Evolutionary conservation across 192 early-diverging fungal genomes (phyloP), one percentile per base, ranked within the genome.

Genomic region (Entophlyctis luteolus): DNA sequence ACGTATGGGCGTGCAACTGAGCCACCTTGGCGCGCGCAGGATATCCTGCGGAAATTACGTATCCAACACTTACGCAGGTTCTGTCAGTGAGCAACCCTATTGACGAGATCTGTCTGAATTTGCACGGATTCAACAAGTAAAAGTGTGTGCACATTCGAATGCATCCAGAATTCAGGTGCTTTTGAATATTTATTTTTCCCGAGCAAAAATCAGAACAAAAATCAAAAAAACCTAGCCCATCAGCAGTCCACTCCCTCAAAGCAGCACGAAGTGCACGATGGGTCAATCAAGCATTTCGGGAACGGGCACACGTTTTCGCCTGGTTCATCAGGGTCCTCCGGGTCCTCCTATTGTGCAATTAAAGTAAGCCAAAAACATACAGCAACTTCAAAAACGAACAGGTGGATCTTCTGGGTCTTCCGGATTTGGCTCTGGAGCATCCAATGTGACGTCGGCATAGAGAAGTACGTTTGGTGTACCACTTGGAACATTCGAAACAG

Each of bases 291-390:
- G 33, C 75, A 80, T 63, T 77, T 68, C 23, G 75, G 75, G 72
- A 81, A 74, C 27, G 79, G 79, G 67, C 79, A 81, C 25, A 72
- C 79, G 39, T 66, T 66, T 25, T 66, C 63, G 23, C 79, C 79
- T 32, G 75, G 74, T 28, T 68, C 75, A 23, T 77, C 76, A 18
- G 63, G 63, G 63, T 66, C 63, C 52, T 62, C 59, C 42, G 58
- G 59, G 23, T 74, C 72, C 60, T 63, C 60, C 60, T 63, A 28
- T 6, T 14, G 35, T 12, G 28, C 10, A 10, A 14, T 8, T 33
- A 12, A 58, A 32, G 12, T 38, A 22, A 58, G 28, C 10, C 29
- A 10, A 36, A 58, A 31, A 58, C 25, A 33, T 4, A 58, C 22
- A 53, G 0, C 42, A 25, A 29, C 5, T 52, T 31, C 55, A 67